Evolutionary conservation across 805 yeast genomes (phyloP), one percentile per base, ranked within the genome.

Genomic region (Ogataea salicorniae): DNA sequence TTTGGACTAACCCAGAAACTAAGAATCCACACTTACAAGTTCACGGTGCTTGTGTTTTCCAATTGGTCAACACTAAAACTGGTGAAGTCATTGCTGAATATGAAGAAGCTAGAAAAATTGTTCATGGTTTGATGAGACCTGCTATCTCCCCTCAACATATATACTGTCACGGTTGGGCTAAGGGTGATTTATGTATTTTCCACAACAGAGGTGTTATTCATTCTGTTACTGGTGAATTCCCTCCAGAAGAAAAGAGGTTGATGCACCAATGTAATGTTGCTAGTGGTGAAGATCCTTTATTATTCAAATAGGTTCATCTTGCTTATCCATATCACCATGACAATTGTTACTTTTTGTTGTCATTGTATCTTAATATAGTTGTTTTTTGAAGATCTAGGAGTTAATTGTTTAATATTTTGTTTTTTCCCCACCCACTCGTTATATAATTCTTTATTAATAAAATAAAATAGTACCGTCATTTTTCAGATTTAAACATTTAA

Each of bases 221-320:
- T 63, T 81, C 92, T 1, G 96, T 89, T 33, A 88, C 96, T 15
- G 95, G 96, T 45, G 95, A 88, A 67, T 84, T 89, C 68, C 82
- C 78, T 17, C 76, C 76, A 17, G 87, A 84, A 42, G 94, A 88
- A 62, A 80, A 79, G 59, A 79, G 96, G 66, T 73, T 89, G 61
- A 88, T 89, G 95, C 96, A 89, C 63, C 96, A 89, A 70, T 89
- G 96, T 70, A 89, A 89, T 69, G 86, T 89, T 63, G 95, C 96
- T 18, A 79, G 88, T 61, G 91, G 89, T 8, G 54, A 61, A 15
- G 92, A 85, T 60, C 95, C 96, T n/a, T 35, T 51, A 14, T 46
- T 52, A 31, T 45, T 54, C 40, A 42, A 50, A 34, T 51, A 42
- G 23, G 42, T 33, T 18, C 11, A 26, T 11, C 3, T 26, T 11